Evolutionary conservation across 345 rosid genomes (phyloP).

Genomic region (Eucalyptus globulus): DNA sequence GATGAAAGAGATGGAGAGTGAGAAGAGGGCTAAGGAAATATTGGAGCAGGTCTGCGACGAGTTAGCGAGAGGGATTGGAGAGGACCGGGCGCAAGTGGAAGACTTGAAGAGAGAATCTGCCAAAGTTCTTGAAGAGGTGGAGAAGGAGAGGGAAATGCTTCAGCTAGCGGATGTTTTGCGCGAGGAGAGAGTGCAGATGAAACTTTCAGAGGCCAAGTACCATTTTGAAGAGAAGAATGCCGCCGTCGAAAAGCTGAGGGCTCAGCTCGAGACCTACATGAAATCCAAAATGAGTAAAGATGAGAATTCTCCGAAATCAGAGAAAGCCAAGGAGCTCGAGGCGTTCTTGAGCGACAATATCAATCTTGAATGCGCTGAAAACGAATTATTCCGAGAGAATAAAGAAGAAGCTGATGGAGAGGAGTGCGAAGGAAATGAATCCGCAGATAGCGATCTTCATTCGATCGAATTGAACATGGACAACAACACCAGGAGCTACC

Average conservation of each 20-base stretch:
- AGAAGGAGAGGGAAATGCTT: slow-evolving; percentile 95
- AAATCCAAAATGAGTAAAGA: slow-evolving; percentile 13
- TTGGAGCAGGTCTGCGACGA: slow-evolving; percentile 87
- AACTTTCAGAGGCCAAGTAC: slow-evolving; percentile 73
- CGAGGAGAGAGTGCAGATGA: slow-evolving; percentile 96
- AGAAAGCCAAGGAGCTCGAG: slow-evolving; percentile 43
- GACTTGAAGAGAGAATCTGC: slow-evolving; percentile 46
- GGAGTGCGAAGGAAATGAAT: slow-evolving; percentile 36
- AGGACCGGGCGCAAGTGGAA: slow-evolving; percentile 51
- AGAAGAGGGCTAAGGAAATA: slow-evolving; percentile 80
- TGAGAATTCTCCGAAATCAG: slow-evolving; percentile 13
- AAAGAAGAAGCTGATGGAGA: slow-evolving; percentile 17
- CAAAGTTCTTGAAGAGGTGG: slow-evolving; percentile 66
- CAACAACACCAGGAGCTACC: slow-evolving; percentile 42
- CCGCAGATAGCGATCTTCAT: slow-evolving; percentile 78
- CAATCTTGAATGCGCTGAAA: neutral
- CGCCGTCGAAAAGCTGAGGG: slow-evolving; percentile 52
- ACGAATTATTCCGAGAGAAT: neutral
- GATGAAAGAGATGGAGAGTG: slow-evolving; percentile 47
- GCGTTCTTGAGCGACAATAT: slow-evolving; percentile 22
- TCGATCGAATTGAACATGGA: slow-evolving; percentile 94
- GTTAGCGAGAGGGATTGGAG: slow-evolving; percentile 65
- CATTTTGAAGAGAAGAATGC: slow-evolving; percentile 88
- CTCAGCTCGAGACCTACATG: slow-evolving; percentile 53
- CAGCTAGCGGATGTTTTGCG: slow-evolving; percentile 84